phyloP scores from a whole-genome alignment of 75 land plant species.

The Sequoia sempervirens region DNA sequence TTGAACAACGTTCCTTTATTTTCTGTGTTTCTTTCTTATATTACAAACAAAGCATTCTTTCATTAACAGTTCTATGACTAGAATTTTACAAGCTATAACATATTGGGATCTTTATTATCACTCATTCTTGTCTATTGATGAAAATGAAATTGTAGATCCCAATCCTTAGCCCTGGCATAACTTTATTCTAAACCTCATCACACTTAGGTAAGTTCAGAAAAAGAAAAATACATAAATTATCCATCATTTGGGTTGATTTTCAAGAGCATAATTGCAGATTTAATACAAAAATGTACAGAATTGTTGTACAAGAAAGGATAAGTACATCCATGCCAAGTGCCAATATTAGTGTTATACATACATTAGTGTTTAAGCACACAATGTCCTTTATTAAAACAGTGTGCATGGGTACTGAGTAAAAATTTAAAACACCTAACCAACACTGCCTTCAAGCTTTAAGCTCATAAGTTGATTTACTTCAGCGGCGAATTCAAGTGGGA shows the following conservation, averaged over 20 bases:
- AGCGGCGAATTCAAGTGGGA: constrained; percentile 93
- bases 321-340: background rate
- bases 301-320: background rate
- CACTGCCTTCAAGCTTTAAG: constrained; percentile 94
- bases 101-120: background rate
- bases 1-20: background rate
- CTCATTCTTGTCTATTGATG: background rate
- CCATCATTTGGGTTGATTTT: background rate
- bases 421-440: constrained; percentile 45
- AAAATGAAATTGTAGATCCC: background rate
- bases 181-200: background rate
- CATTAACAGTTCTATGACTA: background rate
- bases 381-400: background rate
- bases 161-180: background rate
- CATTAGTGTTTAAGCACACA: background rate
- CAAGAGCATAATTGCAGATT: background rate
- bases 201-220: background rate
- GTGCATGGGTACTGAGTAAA: background rate
- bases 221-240: background rate
- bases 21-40: background rate
- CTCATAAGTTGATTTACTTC: constrained; percentile 98
- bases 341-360: background rate
- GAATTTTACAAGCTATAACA: background rate
- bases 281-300: background rate
- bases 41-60: background rate